Base-by-base conservation (phyloP, 108 stramenopile species). In the Skeletonema tropicum region DNA sequence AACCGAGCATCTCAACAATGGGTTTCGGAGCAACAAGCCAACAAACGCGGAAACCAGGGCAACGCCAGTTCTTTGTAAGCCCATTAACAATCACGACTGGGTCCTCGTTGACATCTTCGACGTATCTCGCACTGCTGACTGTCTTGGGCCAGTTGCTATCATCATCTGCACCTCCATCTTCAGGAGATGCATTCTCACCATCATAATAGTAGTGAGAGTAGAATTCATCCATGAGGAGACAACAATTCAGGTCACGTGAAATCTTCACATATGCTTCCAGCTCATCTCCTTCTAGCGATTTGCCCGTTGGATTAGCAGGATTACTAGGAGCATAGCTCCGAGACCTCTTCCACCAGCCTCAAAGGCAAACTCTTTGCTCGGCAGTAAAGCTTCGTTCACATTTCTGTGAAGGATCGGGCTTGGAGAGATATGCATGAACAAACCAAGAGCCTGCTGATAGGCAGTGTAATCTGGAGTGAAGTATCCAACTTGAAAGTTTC, bases 141-240 rank as follows among this genome's bases (percentile, higher is more conserved):
- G 84, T 85, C 61, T 85, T 85, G 4, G 84, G 84, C 84, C 84
- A 85, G 77, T 82, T 80, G 12, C 30, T 66, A 38, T 76, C 70
- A 68, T 85, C 83, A 67, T 84, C 83, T 19, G 57, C 78, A 19
- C 83, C 83, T 71, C 83, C 83, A 57, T 83, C 74, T 38, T 35
- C 69, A 7, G 83, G 83, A 60, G 65, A 70, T n/a, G 74, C 75
- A 23, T 66, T 69, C 33, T 82, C 80, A 0, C 84, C 84, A 23
- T 85, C 84, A 57, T 85, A 85, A 33, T 85, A 85, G 55, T 85
- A 85, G 64, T 85, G 80, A 1, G 74, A 76, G 26, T 85, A 85
- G 64, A 85, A 85, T 61, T 85, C 84, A 65, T 85, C 84, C 74
- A 79, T 79, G 31, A 75, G 75, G 33, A 85, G 69, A 23, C 79